Conservation (phyloP, 2,329 filamentous ascomycete genomes). For the Hymenoscyphus fraxineus region DNA sequence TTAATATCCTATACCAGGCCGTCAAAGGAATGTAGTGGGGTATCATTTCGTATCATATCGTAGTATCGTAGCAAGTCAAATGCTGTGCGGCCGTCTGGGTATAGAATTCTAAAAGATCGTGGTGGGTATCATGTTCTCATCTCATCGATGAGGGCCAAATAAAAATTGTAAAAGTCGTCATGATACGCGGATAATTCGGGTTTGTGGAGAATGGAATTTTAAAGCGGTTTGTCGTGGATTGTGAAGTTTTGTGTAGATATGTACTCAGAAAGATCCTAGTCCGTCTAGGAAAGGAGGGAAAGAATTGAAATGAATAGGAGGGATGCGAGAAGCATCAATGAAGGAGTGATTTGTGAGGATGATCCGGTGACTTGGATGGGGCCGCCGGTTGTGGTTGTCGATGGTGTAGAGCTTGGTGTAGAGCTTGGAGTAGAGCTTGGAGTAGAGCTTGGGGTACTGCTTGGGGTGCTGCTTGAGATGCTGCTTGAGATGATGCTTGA, state of each 20-base stretch:
- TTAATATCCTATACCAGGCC: background rate
- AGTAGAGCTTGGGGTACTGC: too few relatives aligned
- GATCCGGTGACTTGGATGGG: constrained; percentile 9
- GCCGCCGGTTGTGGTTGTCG: background rate
- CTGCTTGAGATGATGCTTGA: too few relatives aligned
- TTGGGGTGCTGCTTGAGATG: background rate
- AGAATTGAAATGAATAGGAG: constrained; percentile 8
- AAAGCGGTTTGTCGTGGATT: background rate
- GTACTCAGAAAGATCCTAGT: background rate
- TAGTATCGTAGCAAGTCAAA: background rate
- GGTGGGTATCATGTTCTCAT: background rate
- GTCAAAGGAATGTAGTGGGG: background rate
- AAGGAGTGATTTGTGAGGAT: constrained; percentile 4
- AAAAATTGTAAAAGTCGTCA: background rate
- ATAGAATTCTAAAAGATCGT: background rate
- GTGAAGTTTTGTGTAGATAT: background rate
- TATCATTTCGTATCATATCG: too few relatives aligned
- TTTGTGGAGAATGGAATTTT: background rate
- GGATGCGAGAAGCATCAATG: background rate
- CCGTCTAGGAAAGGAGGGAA: constrained; percentile 7
- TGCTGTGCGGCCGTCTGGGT: background rate
- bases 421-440: too few relatives aligned
- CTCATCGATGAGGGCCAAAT: background rate
- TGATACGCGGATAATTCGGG: background rate
- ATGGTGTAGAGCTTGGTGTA: background rate